Evolutionary conservation across 2,329 filamentous ascomycete genomes (phyloP), one percentile per base, ranked within the genome.

Genomic region (Canariomyces notabilis): DNA sequence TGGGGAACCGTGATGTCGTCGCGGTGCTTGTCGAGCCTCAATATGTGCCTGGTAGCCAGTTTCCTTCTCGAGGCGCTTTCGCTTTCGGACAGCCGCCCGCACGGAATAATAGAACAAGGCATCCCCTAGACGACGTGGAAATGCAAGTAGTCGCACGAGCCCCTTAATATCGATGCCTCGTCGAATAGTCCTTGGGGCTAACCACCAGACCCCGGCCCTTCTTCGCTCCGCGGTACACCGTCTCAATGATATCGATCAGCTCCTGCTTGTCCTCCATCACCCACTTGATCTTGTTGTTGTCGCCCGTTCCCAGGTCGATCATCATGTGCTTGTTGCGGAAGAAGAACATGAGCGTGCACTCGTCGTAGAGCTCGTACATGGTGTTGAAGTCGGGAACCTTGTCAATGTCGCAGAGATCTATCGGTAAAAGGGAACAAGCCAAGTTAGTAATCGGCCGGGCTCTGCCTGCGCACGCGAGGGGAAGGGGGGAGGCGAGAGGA

Each of bases 301-400:
- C 95, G 55, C 93, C 93, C 2, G 93, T 98, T 37, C 91, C 91
- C 58, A 96, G 89, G 79, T 97, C 91, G 66, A 87, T 89, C 87
- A 94, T 95, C 82, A 97, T 97, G 70, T 96, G 89, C 67, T 98
- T 98, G 67, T 98, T 98, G 52, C 91, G 82, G 74, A 90, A 95
- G 76, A 95, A 95, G 74, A 88, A 95, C 87, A 96, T 96, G 67
- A 97, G 83, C 3, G 93, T 95, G 71, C 90, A 88, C 0, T 89
- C 83, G 64, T 98, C 65, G 58, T 71, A 75, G 56, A 67, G 58
- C 60, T 75, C 82, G 74, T 96, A 96, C 91, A 97, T 97, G 61
- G 96, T 74, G 50, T 58, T 59, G 57, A 59, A 59, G 42, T 59
- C 57, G 38, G 57, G 57, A 4, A 45, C 46, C 29, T 51, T 45